Base-by-base conservation (phyloP, 139 green algal species). In the Chlamydomonas sphaeroides region DNA sequence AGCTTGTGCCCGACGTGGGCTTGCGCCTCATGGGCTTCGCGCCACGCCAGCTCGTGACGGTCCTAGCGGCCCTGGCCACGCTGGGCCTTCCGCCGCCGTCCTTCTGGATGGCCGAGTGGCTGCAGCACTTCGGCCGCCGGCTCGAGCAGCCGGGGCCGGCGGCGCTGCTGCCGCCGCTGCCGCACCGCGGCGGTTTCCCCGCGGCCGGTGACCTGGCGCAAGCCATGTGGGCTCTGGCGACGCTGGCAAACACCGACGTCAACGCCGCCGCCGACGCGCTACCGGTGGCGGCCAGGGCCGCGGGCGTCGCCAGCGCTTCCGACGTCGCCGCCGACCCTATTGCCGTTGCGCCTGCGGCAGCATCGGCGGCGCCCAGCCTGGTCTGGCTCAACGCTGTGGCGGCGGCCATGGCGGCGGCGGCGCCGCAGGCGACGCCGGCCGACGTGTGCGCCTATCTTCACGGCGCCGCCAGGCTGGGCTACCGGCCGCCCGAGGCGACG, bases 61-160 rank as follows among this genome's bases (percentile, higher is more conserved):
- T 82, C 25, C 75, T 82, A 45, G 42, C 42, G 21, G 61, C 63
- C 18, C 75, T 82, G n/a, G 75, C 75, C 36, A 25, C 30, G 0
- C 75, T 82, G 3, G 59, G 39, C 11, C 41, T 41, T 1, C 62
- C 75, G 1, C 75, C 75, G 41, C 75, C 75, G 15, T 15, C 28
- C 61, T 82, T 82, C 45, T 82, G 75, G 75, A 14, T 82, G 0
- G 51, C 62, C 6, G 75, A 82, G 62, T 82, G 75, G 75, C 42
- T 82, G 32, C 75, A 82, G 41, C 75, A 65, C 75, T 82, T 82
- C 35, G 75, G 17, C 5, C 75, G 75, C 0, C 41, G 75, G 32
- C 41, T 81, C 4, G 51, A 41, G 26, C 1, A 56, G 17, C 14
- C 28, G 20, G 25, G 17, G 56, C 18, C 56, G 56, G 3, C 3